Conservation (phyloP, 345 rosid genomes). For the Eucalyptus regnans region DNA sequence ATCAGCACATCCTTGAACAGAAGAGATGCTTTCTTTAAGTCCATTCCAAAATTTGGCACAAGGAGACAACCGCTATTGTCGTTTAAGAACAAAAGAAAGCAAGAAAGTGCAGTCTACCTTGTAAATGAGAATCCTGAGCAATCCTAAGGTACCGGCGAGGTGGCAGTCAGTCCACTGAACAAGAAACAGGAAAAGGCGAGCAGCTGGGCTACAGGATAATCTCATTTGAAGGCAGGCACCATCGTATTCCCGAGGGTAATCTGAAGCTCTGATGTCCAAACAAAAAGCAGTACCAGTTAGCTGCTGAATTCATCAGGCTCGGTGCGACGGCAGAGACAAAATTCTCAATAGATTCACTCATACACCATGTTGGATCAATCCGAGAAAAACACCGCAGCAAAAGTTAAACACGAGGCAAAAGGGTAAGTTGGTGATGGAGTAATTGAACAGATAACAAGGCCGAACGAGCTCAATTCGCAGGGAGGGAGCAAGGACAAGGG, state of each 20-base stretch:
- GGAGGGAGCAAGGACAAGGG: neutral
- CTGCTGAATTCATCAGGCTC: neutral
- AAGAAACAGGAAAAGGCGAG: slow-evolving; percentile 78
- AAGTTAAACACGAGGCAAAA: neutral
- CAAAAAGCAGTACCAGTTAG: neutral
- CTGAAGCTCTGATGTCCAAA: slow-evolving; percentile 64
- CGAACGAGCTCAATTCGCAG: neutral
- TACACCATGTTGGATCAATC: neutral
- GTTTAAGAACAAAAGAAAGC: neutral
- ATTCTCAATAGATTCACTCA: neutral
- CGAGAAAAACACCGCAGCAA: neutral
- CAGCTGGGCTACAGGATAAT: slow-evolving; percentile 85
- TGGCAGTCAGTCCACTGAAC: slow-evolving; percentile 94
- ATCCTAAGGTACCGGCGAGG: slow-evolving; percentile 82
- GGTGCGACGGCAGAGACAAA: neutral
- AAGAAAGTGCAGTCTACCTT: slow-evolving; percentile 32
- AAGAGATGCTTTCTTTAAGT: neutral
- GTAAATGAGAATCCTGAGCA: slow-evolving; percentile 79
- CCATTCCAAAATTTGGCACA: neutral
- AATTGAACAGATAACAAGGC: neutral
- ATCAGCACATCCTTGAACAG: neutral
- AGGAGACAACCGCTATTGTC: neutral
- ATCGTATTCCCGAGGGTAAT: slow-evolving; percentile 68
- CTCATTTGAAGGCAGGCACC: slow-evolving; percentile 96
- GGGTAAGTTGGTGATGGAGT: neutral